These are phyloP conservation scores for Thielaviopsis punctulata DNA, from an alignment of 2,329 filamentous ascomycete genomes.

Conservation along the genomic window DNA sequence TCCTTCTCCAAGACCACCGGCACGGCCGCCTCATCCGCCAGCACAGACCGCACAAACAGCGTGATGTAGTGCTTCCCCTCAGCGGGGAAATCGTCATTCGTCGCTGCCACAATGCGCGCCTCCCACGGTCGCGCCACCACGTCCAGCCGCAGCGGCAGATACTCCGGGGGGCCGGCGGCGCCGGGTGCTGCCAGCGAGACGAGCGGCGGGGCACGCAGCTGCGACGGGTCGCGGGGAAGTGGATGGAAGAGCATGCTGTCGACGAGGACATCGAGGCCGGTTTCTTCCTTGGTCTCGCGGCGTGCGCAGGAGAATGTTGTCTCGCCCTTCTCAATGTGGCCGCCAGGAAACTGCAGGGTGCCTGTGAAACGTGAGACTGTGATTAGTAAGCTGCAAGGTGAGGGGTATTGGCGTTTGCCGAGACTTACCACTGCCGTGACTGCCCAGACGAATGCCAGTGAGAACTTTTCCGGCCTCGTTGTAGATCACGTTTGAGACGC, in stretches of 20 bases:
- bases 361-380: conserved; percentile 23
- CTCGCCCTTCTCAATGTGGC: conserved; percentile 58
- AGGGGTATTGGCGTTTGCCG: not conserved
- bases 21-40: conserved; percentile 28
- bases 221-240: not conserved
- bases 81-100: conserved; percentile 46
- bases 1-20: conserved; percentile 32
- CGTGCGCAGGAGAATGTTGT: conserved; percentile 41
- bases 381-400: not conserved
- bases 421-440: conserved; percentile 30
- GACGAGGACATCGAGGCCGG: conserved; percentile 38
- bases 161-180: not conserved
- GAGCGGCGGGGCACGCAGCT: not conserved
- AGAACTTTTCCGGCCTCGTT: conserved; percentile 27
- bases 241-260: conserved; percentile 14
- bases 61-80: conserved; percentile 60
- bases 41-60: conserved; percentile 42
- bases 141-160: not conserved
- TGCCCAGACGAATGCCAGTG: conserved; percentile 29
- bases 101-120: conserved; percentile 36
- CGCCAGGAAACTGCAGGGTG: conserved; percentile 53
- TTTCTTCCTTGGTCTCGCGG: conserved; percentile 56
- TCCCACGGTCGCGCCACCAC: not conserved
- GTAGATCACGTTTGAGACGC: conserved; percentile 30
- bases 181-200: not conserved